These are phyloP conservation scores for Pontederia paniculata DNA, from an alignment of 176 grass and related monocot genomes.

Conservation along the genomic window DNA sequence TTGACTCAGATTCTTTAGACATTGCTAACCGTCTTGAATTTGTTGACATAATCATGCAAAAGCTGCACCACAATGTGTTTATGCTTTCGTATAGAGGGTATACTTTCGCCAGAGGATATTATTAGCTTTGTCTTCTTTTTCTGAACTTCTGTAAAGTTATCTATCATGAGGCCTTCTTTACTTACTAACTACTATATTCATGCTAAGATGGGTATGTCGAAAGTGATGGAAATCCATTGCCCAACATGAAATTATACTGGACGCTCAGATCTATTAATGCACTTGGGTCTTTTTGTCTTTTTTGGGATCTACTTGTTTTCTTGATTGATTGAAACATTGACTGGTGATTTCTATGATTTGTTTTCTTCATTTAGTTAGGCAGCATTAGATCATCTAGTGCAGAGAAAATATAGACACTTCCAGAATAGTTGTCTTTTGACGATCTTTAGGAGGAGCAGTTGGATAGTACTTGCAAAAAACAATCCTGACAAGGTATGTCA, in stretches of 20 bases:
- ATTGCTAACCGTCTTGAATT: slow-evolving; percentile 97
- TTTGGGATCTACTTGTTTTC: slow-evolving; percentile 12
- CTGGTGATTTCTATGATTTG: background rate
- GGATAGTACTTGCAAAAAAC: slow-evolving; percentile 76
- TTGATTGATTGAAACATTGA: slow-evolving; percentile 6
- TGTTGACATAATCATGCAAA: slow-evolving; percentile 80
- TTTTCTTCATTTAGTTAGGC: slow-evolving; percentile 40
- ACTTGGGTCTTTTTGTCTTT: slow-evolving; percentile 20
- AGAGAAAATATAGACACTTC: slow-evolving; percentile 92
- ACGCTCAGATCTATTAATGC: slow-evolving; percentile 68
- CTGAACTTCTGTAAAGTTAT: slow-evolving; percentile 20
- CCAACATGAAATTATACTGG: slow-evolving; percentile 83
- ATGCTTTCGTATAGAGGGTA: slow-evolving; percentile 99
- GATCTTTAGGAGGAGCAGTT: slow-evolving; percentile 98
- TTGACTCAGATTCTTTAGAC: slow-evolving; percentile 35
- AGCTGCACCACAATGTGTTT: slow-evolving; percentile 95
- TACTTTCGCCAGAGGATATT: slow-evolving; percentile 15
- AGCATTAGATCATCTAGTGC: slow-evolving; percentile 86
- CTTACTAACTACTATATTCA: background rate
- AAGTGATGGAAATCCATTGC: slow-evolving; percentile 90
- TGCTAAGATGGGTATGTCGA: slow-evolving; percentile 72
- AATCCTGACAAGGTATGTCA: slow-evolving; percentile 80
- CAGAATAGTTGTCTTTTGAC: slow-evolving; percentile 84
- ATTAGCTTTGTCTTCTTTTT: background rate
- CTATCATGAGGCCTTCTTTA: background rate